Evolutionary conservation across 2,329 filamentous ascomycete species (phyloP).

Genomic region (Fusarium sp.): DNA sequence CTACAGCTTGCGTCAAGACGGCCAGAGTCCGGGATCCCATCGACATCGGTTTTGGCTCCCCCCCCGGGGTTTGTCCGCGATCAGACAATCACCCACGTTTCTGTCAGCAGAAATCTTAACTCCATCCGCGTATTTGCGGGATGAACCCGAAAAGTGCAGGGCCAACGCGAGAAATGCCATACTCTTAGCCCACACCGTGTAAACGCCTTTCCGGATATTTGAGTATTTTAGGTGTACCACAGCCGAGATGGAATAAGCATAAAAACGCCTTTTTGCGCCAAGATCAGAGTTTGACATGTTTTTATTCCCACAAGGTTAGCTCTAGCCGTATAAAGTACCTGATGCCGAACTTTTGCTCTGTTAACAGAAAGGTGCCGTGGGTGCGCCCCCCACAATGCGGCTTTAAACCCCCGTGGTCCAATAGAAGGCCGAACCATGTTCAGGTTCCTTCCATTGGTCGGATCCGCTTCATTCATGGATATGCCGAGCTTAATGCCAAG

Average conservation of each 20-base stretch:
- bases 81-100: background rate
- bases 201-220: background rate
- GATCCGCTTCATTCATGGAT: background rate
- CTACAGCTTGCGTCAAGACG: background rate
- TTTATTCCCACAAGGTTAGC: background rate
- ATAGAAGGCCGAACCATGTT: background rate
- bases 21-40: background rate
- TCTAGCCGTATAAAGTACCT: background rate
- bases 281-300: background rate
- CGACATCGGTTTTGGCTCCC: background rate
- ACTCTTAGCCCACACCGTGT: background rate
- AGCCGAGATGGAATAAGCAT: slow-evolving; percentile 28
- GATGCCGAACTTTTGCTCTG: background rate
- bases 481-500: background rate
- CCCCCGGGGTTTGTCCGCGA: background rate
- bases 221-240: background rate
- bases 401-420: background rate
- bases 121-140: background rate
- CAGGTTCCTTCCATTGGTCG: background rate
- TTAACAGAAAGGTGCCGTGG: background rate
- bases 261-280: slow-evolving; percentile 23
- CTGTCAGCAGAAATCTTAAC: background rate
- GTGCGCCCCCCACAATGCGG: background rate
- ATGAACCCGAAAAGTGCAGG: background rate
- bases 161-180: background rate